Conservation (phyloP, 1,139 yeast species). For the Yamadazyma taylorii region DNA sequence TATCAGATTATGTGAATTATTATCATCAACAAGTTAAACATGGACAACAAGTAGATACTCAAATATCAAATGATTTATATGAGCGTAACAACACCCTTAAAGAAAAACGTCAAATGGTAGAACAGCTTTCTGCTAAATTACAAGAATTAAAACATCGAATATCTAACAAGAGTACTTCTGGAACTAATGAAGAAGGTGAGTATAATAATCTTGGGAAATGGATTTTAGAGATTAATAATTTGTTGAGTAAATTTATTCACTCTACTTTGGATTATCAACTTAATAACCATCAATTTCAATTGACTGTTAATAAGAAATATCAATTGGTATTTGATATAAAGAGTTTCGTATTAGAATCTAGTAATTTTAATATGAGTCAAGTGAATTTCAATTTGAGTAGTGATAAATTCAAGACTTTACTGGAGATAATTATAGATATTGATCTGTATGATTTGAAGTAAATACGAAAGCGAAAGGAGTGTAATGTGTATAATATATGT, state of each 20-base stretch:
- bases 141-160: constrained; percentile 3
- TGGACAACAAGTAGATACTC: background rate
- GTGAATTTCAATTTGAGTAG: constrained; percentile 6
- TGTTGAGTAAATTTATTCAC: constrained; percentile 21
- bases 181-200: background rate
- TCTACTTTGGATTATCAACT: constrained; percentile 9
- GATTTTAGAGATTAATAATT: constrained; percentile 30
- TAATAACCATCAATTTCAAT: constrained; percentile 15
- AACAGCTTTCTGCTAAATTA: constrained; percentile 6
- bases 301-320: constrained; percentile 8
- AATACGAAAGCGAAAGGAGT: background rate
- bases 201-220: constrained; percentile 28
- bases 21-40: constrained; percentile 1
- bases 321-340: constrained; percentile 10
- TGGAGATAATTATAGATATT: constrained; percentile 9
- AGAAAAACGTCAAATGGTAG: constrained; percentile 3
- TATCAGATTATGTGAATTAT: constrained; percentile 1
- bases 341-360: constrained; percentile 9
- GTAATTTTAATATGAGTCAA: constrained; percentile 10
- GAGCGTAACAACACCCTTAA: constrained; percentile 5
- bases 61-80: constrained; percentile 10
- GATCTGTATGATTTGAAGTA: background rate
- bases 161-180: background rate
- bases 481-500: no score
- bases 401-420: constrained; percentile 11